These are phyloP conservation scores for Trametes elegans DNA, from an alignment of 768 basidiomycete species.

Conservation along the genomic window DNA sequence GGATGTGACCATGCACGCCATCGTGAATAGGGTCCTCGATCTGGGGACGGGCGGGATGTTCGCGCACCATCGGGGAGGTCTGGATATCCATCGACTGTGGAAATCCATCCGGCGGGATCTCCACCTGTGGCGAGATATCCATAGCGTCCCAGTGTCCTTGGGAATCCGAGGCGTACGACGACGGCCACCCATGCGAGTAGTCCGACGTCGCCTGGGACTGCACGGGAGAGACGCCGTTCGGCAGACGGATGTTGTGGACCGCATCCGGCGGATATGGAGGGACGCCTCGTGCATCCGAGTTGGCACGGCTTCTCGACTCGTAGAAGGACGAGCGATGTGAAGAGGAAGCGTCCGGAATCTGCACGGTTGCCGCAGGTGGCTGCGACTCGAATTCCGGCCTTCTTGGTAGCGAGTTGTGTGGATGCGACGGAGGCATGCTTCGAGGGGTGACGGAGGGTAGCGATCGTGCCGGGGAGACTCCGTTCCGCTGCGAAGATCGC, in stretches of 20 bases:
- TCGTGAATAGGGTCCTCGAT: constrained; percentile 38
- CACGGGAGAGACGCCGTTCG: constrained; percentile 7
- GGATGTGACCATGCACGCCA: constrained; percentile 29
- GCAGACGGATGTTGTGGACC: constrained; percentile 19
- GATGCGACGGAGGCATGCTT: constrained; percentile 48
- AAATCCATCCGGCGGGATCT: constrained; percentile 42
- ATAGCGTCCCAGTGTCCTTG: constrained; percentile 49
- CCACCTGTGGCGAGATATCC: constrained; percentile 55
- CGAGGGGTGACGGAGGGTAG: constrained; percentile 42
- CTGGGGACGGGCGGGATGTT: constrained; percentile 45
- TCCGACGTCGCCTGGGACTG: constrained; percentile 23
- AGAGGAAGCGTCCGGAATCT: constrained; percentile 46
- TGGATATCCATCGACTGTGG: constrained; percentile 50
- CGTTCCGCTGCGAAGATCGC: constrained; percentile 9
- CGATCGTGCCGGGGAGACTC: constrained; percentile 28
- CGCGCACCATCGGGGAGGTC: constrained; percentile 51
- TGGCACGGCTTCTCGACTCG: constrained; percentile 28
- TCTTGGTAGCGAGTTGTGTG: constrained; percentile 39
- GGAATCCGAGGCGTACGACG: constrained; percentile 24
- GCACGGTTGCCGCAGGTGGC: constrained; percentile 37
- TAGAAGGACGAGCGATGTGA: constrained; percentile 56
- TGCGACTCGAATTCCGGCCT: constrained; percentile 38
- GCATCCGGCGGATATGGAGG: constrained; percentile 30
- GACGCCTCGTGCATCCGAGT: constrained; percentile 5
- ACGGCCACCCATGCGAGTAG: constrained; percentile 23